phyloP scores from a whole-genome alignment of 78 protist genomes.

The Dictyostelium intermedium region DNA sequence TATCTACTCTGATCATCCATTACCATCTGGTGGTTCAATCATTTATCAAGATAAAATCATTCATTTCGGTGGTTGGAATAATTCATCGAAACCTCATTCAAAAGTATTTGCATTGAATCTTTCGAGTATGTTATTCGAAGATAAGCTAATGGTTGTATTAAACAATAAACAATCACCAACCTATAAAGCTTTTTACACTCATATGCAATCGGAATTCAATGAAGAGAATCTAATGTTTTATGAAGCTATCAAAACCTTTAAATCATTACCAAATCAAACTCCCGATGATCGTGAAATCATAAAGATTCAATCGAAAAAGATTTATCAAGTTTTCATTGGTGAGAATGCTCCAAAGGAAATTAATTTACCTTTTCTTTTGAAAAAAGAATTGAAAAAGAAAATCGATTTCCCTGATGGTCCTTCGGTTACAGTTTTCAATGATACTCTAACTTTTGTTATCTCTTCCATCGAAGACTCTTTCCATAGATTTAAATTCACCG shows the following conservation, averaged over 20 bases:
- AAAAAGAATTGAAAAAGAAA: conserved; percentile 9
- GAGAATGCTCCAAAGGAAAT: conserved; percentile 39
- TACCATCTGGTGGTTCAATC: conserved; percentile 62
- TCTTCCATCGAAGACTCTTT: conserved; percentile 60
- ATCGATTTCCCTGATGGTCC: conserved; percentile 26
- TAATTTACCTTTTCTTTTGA: conserved; percentile 27
- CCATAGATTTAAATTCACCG: conserved; percentile 62
- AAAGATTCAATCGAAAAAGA: conserved; percentile 8
- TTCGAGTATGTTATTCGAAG: conserved; percentile 39
- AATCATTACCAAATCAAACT: conserved; percentile 17
- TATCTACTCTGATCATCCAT: conserved; percentile 55
- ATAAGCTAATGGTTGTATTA: conserved; percentile 30
- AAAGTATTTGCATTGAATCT: conserved; percentile 43
- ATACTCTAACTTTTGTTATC: conserved; percentile 30
- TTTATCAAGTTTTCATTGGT: conserved; percentile 42
- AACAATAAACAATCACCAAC: conserved; percentile 13
- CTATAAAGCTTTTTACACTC: conserved; percentile 41
- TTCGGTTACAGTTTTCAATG: conserved; percentile 1
- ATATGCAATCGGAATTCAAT: conserved; percentile 60
- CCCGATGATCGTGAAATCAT: conserved; percentile 44
- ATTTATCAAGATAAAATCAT: conserved; percentile 29
- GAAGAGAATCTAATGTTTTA: conserved; percentile 59
- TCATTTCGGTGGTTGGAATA: conserved; percentile 71
- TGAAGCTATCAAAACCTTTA: conserved; percentile 36
- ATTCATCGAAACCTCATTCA: conserved; percentile 50